These are phyloP conservation scores for Aquilaria agallochum DNA, from an alignment of 441 rosid genomes.

Conservation along the genomic window DNA sequence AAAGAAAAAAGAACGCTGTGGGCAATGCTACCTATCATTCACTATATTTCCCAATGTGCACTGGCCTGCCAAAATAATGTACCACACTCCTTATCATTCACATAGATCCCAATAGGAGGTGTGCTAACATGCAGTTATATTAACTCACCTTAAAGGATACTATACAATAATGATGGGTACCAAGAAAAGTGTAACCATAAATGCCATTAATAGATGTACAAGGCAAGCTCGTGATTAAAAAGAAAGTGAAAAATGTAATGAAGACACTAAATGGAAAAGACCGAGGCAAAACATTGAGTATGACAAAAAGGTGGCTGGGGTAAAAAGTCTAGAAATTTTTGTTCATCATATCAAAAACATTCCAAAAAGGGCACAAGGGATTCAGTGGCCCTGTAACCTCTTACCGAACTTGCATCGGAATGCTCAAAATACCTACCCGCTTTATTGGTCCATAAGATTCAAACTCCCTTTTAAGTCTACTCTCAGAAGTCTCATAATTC, in stretches of 20 bases:
- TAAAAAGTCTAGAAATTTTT: conserved; percentile 5
- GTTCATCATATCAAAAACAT: conserved; percentile 5
- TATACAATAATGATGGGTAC: no score
- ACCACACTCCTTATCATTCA: no score
- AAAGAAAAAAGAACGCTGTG: conserved; percentile 16
- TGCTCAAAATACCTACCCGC: conserved; percentile 82
- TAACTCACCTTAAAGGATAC: no score
- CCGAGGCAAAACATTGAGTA: conserved; percentile 4
- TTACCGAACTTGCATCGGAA: conserved; percentile 73
- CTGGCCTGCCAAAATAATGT: no score
- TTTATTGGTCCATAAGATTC: conserved; percentile 96
- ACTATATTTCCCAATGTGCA: conserved; percentile 26
- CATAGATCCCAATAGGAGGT: no score
- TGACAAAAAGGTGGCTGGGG: neutral
- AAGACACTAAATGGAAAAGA: no score
- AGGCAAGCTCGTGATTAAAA: no score
- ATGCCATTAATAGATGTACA: no score
- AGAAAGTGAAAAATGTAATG: no score
- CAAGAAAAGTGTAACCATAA: no score
- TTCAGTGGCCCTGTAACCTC: conserved; percentile 37
- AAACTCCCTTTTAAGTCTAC: conserved; percentile 95
- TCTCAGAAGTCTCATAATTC: conserved; percentile 92
- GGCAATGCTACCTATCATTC: conserved; percentile 29
- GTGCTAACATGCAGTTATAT: no score
- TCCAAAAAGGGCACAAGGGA: conserved; percentile 15